A percentile compares a stretch with the other conserved stretches of the same genome.
phyloP scores from a whole-genome alignment of 116 monocot genomes.

The Trichopus zeylanicus region DNA sequence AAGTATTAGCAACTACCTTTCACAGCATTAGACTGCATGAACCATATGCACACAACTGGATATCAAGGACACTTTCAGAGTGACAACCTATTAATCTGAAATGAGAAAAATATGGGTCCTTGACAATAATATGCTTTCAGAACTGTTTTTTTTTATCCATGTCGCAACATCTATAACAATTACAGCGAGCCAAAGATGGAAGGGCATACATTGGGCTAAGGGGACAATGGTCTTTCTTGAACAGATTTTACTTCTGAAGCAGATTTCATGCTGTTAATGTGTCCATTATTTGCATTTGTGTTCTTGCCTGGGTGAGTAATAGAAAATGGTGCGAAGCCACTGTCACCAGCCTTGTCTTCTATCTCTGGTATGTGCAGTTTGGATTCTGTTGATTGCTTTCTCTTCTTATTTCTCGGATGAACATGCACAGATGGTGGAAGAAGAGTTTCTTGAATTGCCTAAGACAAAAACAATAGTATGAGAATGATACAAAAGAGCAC shows the following conservation, averaged over 20 bases:
- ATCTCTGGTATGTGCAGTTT: slow-evolving; percentile 2
- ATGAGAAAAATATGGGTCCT: too few relatives aligned
- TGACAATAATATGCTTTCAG: too few relatives aligned
- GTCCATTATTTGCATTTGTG: slow-evolving; percentile 11
- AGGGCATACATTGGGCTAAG: slow-evolving; percentile 39
- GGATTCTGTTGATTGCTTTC: not conserved
- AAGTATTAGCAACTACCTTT: not conserved
- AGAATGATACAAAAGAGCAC: not conserved
- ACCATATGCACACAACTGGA: not conserved
- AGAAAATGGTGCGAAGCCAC: slow-evolving; percentile 14
- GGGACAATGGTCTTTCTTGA: slow-evolving; percentile 19
- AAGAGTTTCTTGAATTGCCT: slow-evolving; percentile 76
- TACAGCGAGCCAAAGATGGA: not conserved
- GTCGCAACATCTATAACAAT: not conserved
- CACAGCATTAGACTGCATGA: too few relatives aligned
- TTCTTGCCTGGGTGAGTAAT: slow-evolving; percentile 1
- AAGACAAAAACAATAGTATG: not conserved
- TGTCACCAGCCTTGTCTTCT: slow-evolving; percentile 9
- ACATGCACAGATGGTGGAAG: slow-evolving; percentile 81
- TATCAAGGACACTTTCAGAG: too few relatives aligned
- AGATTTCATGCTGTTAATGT: slow-evolving; percentile 1
- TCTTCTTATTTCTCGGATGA: slow-evolving; percentile 53
- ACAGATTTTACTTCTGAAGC: slow-evolving; percentile 6
- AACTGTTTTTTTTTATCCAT: not conserved
- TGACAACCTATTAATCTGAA: too few relatives aligned